Evolutionary conservation across 225 moss, liverwort and hornwort species (phyloP), one percentile per base, ranked within the genome.

Genomic region (Anthoceros angustus): DNA sequence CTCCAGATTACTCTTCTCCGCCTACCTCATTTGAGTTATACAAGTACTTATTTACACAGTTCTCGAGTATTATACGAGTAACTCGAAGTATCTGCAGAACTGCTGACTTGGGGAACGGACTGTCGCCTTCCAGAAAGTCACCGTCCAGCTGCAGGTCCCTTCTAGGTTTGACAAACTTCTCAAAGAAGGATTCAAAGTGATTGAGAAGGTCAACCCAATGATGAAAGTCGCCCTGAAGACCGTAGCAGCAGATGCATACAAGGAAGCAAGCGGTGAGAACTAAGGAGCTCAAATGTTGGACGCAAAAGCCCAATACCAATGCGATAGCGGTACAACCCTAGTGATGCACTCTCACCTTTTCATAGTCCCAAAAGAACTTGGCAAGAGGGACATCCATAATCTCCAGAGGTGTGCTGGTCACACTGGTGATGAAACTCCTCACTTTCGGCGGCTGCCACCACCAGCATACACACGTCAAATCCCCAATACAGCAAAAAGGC

Each of bases 191-290:
- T 74, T 98, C 95, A 61, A 92, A 98, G 74, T 87, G 84, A 71
- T 92, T 89, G 70, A 91, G 75, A 42, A 98, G 80, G 71, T 98
- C 95, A 70, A 92, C 88, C 95, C 95, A 98, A 65, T 98, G 95
- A 83, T 92, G 83, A 68, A 91, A 87, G 41, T 98, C 95, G 23
- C 95, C 92, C 93, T 93, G 83, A 70, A 41, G 69, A 14, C 45
- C n/a, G 42, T 61, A 21, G 21, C 18, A 69, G 64, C 46, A 61
- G 6, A 66, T 39, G 10, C 38, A 20, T n/a, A n/a, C 16, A 48
- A 63, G 9, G 2, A 12, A 12, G 32, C 2, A 11, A 10, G 21
- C 4, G 5, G 12, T 55, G 12, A 11, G 15, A 7, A 41, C 1
- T 41, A 15, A 65, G 18, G 25, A 8, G 7, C 61, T 23, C 2